These are phyloP conservation scores for Alternaria viburni DNA, from an alignment of 2,329 filamentous ascomycete species.

Conservation along the genomic window DNA sequence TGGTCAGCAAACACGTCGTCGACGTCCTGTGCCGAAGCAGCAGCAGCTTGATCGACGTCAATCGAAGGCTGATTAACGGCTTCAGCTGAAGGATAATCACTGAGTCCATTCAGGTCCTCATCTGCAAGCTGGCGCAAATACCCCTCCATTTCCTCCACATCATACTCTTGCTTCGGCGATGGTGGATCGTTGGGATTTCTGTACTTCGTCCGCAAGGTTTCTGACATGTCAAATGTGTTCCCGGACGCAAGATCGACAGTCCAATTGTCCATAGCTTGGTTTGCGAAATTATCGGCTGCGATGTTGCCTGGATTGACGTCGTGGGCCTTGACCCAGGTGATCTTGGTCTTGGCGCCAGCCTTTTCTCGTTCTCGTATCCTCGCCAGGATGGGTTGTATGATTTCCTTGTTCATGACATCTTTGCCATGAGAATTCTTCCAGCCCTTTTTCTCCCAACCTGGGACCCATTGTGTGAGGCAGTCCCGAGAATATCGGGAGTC, in stretches of 20 bases:
- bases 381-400: conserved; percentile 74
- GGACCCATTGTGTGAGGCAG: conserved; percentile 84
- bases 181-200: neutral
- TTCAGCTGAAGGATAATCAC: neutral
- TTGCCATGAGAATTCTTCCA: conserved; percentile 78
- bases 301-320: conserved; percentile 74
- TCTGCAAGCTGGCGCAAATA: neutral
- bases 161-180: neutral
- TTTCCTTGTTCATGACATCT: conserved; percentile 83
- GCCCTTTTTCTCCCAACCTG: conserved; percentile 74
- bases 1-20: neutral
- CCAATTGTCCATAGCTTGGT: conserved; percentile 7
- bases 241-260: conserved; percentile 1
- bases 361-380: conserved; percentile 72
- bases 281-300: conserved; percentile 69
- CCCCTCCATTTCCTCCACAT: neutral
- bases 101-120: neutral
- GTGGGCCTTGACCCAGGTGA: conserved; percentile 93
- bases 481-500: conserved; percentile 92
- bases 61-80: neutral
- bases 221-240: conserved; percentile 4
- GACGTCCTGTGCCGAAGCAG: neutral
- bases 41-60: neutral
- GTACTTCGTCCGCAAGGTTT: conserved; percentile 6
- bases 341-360: conserved; percentile 64